These are phyloP conservation scores for Pseudoturritis turrita DNA, from an alignment of 345 rosid genomes.

Conservation along the genomic window DNA sequence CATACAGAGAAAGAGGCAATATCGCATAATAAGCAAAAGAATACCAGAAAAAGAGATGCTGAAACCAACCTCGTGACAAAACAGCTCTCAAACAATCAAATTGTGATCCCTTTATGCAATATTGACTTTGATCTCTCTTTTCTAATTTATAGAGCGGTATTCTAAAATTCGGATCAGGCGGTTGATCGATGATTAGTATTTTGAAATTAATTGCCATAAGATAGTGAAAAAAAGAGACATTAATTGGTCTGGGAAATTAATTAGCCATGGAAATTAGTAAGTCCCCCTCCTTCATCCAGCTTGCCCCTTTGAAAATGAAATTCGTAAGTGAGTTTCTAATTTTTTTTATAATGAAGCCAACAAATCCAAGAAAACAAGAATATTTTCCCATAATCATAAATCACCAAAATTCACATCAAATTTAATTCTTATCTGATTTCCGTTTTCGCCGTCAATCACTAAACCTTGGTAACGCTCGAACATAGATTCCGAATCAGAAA, in stretches of 20 bases:
- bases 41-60: background rate
- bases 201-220: background rate
- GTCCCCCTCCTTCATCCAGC: background rate
- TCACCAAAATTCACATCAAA: background rate
- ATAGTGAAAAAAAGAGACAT: background rate
- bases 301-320: background rate
- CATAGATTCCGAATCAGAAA: background rate
- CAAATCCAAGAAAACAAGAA: too few species aligned
- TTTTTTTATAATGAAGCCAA: too few species aligned
- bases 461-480: too few species aligned
- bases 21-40: background rate
- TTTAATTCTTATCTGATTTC: background rate
- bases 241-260: background rate
- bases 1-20: too few species aligned
- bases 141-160: background rate
- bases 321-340: background rate
- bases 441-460: background rate
- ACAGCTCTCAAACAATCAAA: background rate
- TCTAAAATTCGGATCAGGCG: too few species aligned
- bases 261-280: background rate
- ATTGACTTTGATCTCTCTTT: too few species aligned
- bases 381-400: background rate
- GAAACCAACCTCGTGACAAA: background rate
- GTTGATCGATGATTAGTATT: background rate
- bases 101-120: too few species aligned